These are phyloP conservation scores for Coprinopsis sp. DNA, from an alignment of 768 basidiomycete genomes.

Conservation along the genomic window DNA sequence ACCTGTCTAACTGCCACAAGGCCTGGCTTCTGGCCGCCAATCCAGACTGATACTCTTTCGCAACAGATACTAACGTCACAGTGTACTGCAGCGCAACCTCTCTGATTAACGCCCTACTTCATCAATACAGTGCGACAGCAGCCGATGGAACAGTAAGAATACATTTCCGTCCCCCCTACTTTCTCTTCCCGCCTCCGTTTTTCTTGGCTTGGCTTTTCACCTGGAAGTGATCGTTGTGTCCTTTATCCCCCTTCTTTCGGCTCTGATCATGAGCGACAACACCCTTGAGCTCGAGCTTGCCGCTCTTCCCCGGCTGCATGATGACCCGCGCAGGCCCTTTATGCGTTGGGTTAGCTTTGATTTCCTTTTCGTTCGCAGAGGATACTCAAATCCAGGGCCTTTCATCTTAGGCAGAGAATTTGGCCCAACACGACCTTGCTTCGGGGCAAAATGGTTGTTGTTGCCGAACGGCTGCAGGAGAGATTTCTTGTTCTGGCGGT, in stretches of 20 bases:
- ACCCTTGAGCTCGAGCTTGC: constrained; percentile 1
- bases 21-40: no score
- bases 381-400: neutral
- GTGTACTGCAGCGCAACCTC: no score
- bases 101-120: no score
- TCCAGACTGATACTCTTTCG: no score
- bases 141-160: no score
- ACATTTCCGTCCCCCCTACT: no score
- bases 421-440: neutral
- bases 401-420: neutral
- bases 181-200: no score
- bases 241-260: neutral
- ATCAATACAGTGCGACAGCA: no score
- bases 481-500: neutral
- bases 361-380: neutral
- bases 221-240: neutral
- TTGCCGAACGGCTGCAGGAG: neutral
- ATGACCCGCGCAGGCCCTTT: neutral
- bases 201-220: no score
- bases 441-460: neutral
- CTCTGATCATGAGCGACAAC: neutral
- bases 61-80: no score
- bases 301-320: neutral
- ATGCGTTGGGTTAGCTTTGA: neutral
- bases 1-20: no score